Conservation (phyloP, 257 asterid species). For the Ajuga chamaepitys region DNA sequence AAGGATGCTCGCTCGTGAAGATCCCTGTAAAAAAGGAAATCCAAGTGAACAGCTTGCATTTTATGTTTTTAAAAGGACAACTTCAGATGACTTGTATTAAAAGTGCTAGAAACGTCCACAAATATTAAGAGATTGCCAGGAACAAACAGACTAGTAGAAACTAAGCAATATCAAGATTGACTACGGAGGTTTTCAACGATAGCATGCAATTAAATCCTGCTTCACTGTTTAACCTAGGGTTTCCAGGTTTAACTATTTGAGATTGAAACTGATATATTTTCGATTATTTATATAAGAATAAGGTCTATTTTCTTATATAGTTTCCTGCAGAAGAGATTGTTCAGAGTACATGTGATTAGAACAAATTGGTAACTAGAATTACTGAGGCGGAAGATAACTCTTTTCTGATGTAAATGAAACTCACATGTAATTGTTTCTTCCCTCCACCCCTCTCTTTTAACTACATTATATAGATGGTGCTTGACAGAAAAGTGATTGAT, state of each 20-base stretch:
- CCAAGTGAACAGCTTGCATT: conserved; percentile 2
- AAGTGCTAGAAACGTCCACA: background rate
- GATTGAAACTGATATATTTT: background rate
- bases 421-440: background rate
- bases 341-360: background rate
- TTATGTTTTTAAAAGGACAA: background rate
- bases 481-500: background rate
- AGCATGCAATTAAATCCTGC: background rate
- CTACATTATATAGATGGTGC: background rate
- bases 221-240: no score
- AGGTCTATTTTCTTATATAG: background rate
- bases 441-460: background rate
- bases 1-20: conserved; percentile 86
- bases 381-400: background rate
- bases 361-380: background rate
- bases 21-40: conserved; percentile 52
- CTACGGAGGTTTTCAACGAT: background rate
- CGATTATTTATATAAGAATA: background rate
- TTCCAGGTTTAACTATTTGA: no score
- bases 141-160: background rate
- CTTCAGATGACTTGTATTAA: background rate
- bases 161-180: background rate
- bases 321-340: background rate
- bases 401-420: background rate
- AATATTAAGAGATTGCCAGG: background rate